Conservation (phyloP, 1,139 yeast genomes). For the Pichia sp. region DNA sequence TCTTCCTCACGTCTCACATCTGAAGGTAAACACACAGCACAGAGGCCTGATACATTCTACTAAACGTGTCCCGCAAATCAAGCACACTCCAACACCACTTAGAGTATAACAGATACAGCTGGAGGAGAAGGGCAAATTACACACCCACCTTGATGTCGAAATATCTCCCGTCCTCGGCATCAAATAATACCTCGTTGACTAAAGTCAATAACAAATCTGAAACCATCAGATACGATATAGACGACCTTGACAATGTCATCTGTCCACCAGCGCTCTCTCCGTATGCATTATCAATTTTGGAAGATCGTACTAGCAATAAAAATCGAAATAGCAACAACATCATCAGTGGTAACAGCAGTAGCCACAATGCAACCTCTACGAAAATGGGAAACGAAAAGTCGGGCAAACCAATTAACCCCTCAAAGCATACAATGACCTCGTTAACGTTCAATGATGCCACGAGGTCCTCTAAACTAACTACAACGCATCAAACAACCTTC, state of each 20-base stretch:
- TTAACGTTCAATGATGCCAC: constrained; percentile 6
- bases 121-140: background rate
- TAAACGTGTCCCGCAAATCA: background rate
- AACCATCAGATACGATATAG: constrained; percentile 8
- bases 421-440: constrained; percentile 6
- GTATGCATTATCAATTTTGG: constrained; percentile 43
- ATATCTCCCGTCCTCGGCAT: constrained; percentile 14
- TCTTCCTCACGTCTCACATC: too few species aligned
- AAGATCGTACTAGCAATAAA: constrained; percentile 22
- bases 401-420: background rate
- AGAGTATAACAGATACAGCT: background rate
- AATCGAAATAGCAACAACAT: background rate
- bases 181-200: constrained; percentile 11
- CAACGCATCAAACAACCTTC: background rate
- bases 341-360: background rate
- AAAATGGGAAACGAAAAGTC: background rate
- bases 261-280: constrained; percentile 66
- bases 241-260: constrained; percentile 41
- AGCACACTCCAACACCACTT: background rate
- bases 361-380: too few species aligned
- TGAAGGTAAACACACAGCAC: background rate
- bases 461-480: background rate
- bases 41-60: background rate
- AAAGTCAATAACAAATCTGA: constrained; percentile 1
- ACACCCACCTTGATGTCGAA: constrained; percentile 6